These are phyloP conservation scores for Pulveroboletus sp. DNA, from an alignment of 1,284 basidiomycete genomes.

Conservation along the genomic window DNA sequence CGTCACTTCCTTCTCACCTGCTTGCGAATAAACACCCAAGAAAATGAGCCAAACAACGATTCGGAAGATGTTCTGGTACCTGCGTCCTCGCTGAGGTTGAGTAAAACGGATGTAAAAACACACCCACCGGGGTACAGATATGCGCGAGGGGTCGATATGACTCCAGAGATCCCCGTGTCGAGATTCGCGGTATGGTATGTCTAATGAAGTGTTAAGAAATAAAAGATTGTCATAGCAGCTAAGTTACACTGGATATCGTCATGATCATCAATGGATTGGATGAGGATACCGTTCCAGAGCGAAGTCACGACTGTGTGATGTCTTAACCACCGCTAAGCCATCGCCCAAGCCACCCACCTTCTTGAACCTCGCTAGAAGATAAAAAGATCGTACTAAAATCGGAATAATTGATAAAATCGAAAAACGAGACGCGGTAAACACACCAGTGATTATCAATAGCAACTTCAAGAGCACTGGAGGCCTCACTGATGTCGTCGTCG, in stretches of 20 bases:
- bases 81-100: constrained; percentile 22
- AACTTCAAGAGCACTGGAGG: constrained; percentile 30
- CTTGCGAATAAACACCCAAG: constrained; percentile 82
- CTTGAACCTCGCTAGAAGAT: constrained; percentile 83
- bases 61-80: constrained; percentile 76
- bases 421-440: constrained; percentile 9
- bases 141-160: constrained; percentile 73
- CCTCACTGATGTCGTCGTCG: constrained; percentile 51
- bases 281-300: constrained; percentile 79
- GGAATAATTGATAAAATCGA: constrained; percentile 4
- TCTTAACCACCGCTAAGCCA: constrained; percentile 5
- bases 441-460: constrained; percentile 62
- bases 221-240: background rate
- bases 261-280: constrained; percentile 72
- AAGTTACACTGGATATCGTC: constrained; percentile 67
- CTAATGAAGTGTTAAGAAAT: constrained; percentile 36
- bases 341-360: constrained; percentile 44
- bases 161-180: constrained; percentile 58
- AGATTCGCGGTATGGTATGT: constrained; percentile 54
- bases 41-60: constrained; percentile 83
- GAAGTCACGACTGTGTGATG: constrained; percentile 53
- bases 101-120: background rate
- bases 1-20: constrained; percentile 42
- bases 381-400: constrained; percentile 71
- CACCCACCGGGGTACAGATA: constrained; percentile 77